Percentiles rank a stretch among this genome's conserved stretches.
Conservation (phyloP, 2,329 filamentous ascomycete species). For the Claviceps sp. region DNA sequence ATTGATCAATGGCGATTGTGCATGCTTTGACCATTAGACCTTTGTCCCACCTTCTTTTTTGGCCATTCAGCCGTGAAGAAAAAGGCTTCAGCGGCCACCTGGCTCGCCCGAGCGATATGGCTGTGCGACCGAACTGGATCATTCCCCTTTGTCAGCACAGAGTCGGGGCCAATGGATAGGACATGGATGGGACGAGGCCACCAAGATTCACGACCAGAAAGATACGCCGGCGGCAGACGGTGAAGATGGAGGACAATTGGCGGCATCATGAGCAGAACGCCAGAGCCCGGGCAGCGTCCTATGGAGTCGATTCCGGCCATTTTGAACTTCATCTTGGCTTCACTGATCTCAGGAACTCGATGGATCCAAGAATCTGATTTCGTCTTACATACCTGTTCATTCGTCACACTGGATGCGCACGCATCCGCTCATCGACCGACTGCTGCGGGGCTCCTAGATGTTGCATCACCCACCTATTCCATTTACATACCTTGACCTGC, state of each 20-base stretch:
- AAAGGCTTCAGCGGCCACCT: background rate
- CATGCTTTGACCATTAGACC: background rate
- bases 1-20: background rate
- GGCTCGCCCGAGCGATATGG: background rate
- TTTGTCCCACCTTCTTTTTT: background rate
- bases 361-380: no score
- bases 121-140: background rate
- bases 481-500: background rate
- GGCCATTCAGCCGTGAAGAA: background rate
- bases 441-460: background rate
- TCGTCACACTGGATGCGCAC: background rate
- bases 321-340: no score
- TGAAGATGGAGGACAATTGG: background rate
- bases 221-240: background rate
- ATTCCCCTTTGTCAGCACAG: constrained; percentile 2
- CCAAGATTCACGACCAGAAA: background rate
- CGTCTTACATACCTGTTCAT: background rate
- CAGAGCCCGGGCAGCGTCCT: no score
- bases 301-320: no score
- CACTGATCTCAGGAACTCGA: no score
- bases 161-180: constrained; percentile 1
- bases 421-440: background rate
- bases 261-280: no score
- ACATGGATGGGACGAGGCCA: background rate
- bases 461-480: background rate